Evolutionary conservation across 73 alveolate genomes (phyloP), one percentile per base, ranked within the genome.

Genomic region (Strombidium stylifer): DNA sequence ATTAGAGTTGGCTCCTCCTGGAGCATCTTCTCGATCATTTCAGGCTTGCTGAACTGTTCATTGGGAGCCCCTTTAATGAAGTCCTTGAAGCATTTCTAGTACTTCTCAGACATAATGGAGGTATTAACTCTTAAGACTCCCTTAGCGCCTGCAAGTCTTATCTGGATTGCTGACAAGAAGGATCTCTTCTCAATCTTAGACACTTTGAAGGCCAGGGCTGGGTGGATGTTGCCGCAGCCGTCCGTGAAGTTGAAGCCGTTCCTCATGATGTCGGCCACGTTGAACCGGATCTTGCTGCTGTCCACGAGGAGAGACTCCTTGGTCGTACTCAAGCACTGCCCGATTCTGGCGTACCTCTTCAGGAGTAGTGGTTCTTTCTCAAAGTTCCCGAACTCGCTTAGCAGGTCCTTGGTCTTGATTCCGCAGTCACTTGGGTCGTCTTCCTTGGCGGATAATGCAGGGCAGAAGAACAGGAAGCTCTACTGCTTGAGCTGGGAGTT

Each of bases 261-360:
- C 40, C 85, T 73, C 52, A 44, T 50, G 19, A 70, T 65, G 57
- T 82, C 81, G 45, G 76, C 51, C 31, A 36, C 42, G 46, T 55
- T 77, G 44, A 52, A 20, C 8, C 1, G 12, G 18, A 46, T 49
- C 14, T 64, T 32, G 12, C 44, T 24, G 15, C 27, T 15, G 0
- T 53, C 26, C 1, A 78, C 59, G 1, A 53, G 19, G 24, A 31
- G 20, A 15, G 67, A 60, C 23, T 27, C 49, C 50, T 54, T 36
- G 11, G 83, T 40, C 1, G 87, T 80, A 31, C 93, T 48, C 44
- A 84, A 77, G 68, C 92, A 79, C 66, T 74, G 66, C 0, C 97
- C 97, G 52, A 80, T 75, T 54, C 97, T 48, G 28, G 89, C 74
- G 36, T 84, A 59, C 35, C 72, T 69, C 53, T 88, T 88, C 42